phyloP scores from a whole-genome alignment of 2,329 filamentous ascomycete genomes.

The Canariomyces notabilis region DNA sequence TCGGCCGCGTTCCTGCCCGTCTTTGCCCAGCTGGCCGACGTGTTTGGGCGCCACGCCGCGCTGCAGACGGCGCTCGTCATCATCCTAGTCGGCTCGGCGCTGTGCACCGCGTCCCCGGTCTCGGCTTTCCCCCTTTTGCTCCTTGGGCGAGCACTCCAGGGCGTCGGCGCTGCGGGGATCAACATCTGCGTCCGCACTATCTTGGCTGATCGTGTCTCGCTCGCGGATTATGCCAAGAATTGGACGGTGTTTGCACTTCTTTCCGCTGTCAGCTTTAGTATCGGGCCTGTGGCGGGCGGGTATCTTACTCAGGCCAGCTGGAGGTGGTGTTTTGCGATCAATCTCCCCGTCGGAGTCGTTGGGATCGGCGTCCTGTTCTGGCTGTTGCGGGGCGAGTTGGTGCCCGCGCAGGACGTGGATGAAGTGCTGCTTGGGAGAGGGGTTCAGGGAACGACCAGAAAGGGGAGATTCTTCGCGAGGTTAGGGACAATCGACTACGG shows the following conservation, averaged over 20 bases:
- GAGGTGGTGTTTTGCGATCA: slow-evolving; percentile 64
- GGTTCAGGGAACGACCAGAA: slow-evolving; percentile 7
- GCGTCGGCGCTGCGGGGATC: slow-evolving; percentile 56
- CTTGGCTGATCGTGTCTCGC: slow-evolving; percentile 59
- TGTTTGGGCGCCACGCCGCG: slow-evolving; percentile 57
- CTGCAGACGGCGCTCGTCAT: slow-evolving; percentile 53
- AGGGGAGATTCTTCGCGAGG: slow-evolving; percentile 36
- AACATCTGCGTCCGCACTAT: slow-evolving; percentile 57
- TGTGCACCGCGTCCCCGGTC: slow-evolving; percentile 55
- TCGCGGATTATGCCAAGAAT: slow-evolving; percentile 58
- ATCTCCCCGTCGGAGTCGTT: slow-evolving; percentile 50
- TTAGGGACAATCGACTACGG: slow-evolving; percentile 52
- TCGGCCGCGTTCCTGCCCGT: slow-evolving; percentile 63
- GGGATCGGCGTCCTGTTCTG: slow-evolving; percentile 51
- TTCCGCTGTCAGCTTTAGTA: slow-evolving; percentile 52
- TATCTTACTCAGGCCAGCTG: slow-evolving; percentile 52
- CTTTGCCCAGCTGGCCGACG: slow-evolving; percentile 59
- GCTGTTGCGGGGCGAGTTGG: slow-evolving; percentile 53
- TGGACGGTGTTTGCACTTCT: slow-evolving; percentile 58
- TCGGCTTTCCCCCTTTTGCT: slow-evolving; percentile 54
- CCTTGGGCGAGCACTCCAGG: slow-evolving; percentile 59
- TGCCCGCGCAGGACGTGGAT: slow-evolving; percentile 40
- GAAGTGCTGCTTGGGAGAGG: slow-evolving; percentile 14
- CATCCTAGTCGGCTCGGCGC: slow-evolving; percentile 55
- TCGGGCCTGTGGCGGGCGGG: slow-evolving; percentile 59